phyloP scores from a whole-genome alignment of 306 rosid genomes.

The Glycine soja region DNA sequence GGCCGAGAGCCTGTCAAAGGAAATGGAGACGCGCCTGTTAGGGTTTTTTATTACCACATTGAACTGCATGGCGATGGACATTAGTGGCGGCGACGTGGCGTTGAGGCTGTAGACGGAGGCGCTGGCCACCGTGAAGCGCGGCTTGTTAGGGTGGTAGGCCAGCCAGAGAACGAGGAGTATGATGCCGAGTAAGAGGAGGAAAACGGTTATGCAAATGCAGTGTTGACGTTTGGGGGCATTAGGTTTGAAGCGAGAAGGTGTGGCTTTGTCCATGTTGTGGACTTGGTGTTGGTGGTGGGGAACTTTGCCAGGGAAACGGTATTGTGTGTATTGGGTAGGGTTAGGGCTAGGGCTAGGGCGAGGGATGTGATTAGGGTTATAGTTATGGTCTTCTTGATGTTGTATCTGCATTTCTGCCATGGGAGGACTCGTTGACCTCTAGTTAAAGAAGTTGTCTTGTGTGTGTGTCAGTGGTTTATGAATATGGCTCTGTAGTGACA shows the following conservation, averaged over 20 bases:
- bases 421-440: neutral
- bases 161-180: slow-evolving; percentile 72
- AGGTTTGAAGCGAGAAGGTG: neutral
- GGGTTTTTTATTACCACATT: slow-evolving; percentile 76
- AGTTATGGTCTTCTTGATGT: slow-evolving; percentile 22
- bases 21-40: slow-evolving; percentile 69
- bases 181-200: slow-evolving; percentile 68
- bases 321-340: neutral
- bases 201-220: slow-evolving; percentile 63
- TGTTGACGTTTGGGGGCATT: slow-evolving; percentile 46
- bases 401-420: slow-evolving; percentile 46
- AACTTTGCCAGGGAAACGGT: slow-evolving; percentile 30
- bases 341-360: neutral
- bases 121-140: slow-evolving; percentile 63
- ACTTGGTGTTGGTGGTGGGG: neutral
- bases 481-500: neutral
- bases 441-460: slow-evolving; percentile 21
- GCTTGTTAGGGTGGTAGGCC: slow-evolving; percentile 78
- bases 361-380: neutral
- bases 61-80: slow-evolving; percentile 75
- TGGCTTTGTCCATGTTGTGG: slow-evolving; percentile 12
- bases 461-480: neutral
- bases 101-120: slow-evolving; percentile 77
- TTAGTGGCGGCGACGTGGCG: slow-evolving; percentile 54
- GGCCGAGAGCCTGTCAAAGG: slow-evolving; percentile 69